Evolutionary conservation across 129 eudicot genomes (phyloP), one percentile per base, ranked within the genome.

Genomic region (Centaurea solstitialis): DNA sequence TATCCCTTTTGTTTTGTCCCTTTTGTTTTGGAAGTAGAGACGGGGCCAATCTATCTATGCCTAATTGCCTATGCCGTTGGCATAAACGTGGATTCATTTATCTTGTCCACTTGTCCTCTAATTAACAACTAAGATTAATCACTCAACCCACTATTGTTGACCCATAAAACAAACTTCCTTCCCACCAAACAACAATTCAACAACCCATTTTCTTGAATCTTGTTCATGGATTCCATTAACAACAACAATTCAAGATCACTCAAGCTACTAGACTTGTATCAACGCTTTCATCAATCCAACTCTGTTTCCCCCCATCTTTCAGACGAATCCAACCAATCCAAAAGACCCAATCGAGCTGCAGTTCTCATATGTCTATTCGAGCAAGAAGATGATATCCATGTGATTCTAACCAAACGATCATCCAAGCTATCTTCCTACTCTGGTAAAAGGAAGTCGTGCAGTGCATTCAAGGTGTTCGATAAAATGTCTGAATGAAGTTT

Each of bases 381-480:
- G 30, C 82, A 83, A 53, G 40, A 35, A 15, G 87, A 86, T 20
- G 85, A 87, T 23, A 67, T 90, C 26, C 84, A 88, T 6, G 94
- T 92, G 3, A 92, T 92, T 75, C 87, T 92, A 76, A 92, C 97
- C 43, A 83, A 87, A 71, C 82, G 97, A 87, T 85, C 97, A 35
- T 82, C 94, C 1, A 74, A 43, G 4, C 11, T 92, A 37, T 86
- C 95, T 2, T 82, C 97, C 65, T 83, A 86, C 76, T 87, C 97
- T n/a, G 95, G 95, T 91, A 41, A 80, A 80, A 76, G 5, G 23
- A 28, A 45, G n/a, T n/a, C n/a, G n/a, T n/a, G n/a, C 45, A 10
- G 5, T 64, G 20, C 18, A 68, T 30, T 17, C 65, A 6, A 10
- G 65, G 72, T 73, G 77, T 73, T 73, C 57, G 70, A 65, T 9